phyloP scores from a whole-genome alignment of 768 basidiomycete species.

The Lentinula boryana region DNA sequence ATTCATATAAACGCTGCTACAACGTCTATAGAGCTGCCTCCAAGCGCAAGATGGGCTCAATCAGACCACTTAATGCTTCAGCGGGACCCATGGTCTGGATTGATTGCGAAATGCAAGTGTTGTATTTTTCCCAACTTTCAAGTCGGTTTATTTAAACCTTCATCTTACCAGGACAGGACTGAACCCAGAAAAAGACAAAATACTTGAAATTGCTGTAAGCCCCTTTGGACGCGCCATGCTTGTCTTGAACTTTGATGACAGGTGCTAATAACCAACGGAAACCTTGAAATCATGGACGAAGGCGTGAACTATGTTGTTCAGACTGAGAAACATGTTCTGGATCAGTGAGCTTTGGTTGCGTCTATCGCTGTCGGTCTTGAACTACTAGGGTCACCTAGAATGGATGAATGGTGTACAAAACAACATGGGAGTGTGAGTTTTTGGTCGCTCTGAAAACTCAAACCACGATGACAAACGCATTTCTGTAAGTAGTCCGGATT shows the following conservation, averaged over 20 bases:
- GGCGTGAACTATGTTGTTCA: constrained; percentile 74
- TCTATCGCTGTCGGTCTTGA: background rate
- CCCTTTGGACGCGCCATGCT: constrained; percentile 10
- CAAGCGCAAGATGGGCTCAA: background rate
- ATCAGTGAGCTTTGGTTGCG: constrained; percentile 41
- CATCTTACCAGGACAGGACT: constrained; percentile 51
- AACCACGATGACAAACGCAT: background rate
- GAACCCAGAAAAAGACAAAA: constrained; percentile 55
- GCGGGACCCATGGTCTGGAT: constrained; percentile 77
- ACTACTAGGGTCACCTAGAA: constrained; percentile 35
- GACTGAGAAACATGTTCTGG: constrained; percentile 63
- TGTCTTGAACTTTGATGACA: constrained; percentile 19
- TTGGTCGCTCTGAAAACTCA: background rate
- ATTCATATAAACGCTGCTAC: background rate
- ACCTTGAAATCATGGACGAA: constrained; percentile 73
- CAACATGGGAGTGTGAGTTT: constrained; percentile 68
- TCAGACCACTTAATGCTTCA: constrained; percentile 7
- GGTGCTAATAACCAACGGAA: constrained; percentile 85
- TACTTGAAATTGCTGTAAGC: constrained; percentile 75
- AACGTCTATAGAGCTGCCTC: background rate
- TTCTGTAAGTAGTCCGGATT: constrained; percentile 59
- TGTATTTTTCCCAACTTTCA: background rate
- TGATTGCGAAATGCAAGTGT: constrained; percentile 70
- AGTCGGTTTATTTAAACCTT: background rate
- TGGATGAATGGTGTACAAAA: constrained; percentile 83